phyloP scores from a whole-genome alignment of 192 early-diverging fungal species.

The Linnemannia hyalina region DNA sequence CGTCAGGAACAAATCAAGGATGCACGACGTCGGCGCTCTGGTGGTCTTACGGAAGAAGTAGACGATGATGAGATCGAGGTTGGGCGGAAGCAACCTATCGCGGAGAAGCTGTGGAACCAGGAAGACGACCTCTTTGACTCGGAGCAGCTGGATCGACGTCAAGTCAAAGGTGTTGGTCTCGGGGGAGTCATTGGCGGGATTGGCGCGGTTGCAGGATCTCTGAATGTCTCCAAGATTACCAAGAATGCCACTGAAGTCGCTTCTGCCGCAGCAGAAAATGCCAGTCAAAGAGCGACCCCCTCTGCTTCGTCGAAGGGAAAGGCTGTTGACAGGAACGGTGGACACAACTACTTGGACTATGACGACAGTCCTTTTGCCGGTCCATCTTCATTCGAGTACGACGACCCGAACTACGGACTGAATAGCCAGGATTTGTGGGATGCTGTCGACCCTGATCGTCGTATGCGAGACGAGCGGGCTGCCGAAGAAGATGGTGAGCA shows the following conservation, averaged over 20 bases:
- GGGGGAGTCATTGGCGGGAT: slow-evolving; percentile 49
- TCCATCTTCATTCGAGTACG: slow-evolving; percentile 13
- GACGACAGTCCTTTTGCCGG: background rate
- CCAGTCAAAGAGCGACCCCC: background rate
- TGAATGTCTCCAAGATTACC: slow-evolving; percentile 31
- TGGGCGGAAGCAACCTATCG: slow-evolving; percentile 8
- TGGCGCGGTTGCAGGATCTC: slow-evolving; percentile 39
- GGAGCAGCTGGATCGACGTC: slow-evolving; percentile 36
- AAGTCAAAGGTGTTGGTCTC: slow-evolving; percentile 44
- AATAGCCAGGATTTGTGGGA: slow-evolving; percentile 48
- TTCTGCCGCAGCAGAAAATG: background rate
- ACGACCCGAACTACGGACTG: slow-evolving; percentile 35
- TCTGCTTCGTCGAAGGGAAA: background rate
- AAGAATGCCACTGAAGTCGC: background rate
- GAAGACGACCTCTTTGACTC: slow-evolving; percentile 44
- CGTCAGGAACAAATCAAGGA: slow-evolving; percentile 5
- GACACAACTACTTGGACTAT: background rate
- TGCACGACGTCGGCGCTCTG: background rate
- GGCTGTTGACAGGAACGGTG: background rate
- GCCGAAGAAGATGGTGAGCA: background rate
- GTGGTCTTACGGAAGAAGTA: background rate
- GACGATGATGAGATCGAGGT: slow-evolving; percentile 28
- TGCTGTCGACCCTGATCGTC: background rate
- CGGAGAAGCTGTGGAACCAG: slow-evolving; percentile 45
- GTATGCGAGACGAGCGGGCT: background rate